Evolutionary conservation across 2,329 filamentous ascomycete species (phyloP).

Genomic region (Lecanoromycetidae sp.): DNA sequence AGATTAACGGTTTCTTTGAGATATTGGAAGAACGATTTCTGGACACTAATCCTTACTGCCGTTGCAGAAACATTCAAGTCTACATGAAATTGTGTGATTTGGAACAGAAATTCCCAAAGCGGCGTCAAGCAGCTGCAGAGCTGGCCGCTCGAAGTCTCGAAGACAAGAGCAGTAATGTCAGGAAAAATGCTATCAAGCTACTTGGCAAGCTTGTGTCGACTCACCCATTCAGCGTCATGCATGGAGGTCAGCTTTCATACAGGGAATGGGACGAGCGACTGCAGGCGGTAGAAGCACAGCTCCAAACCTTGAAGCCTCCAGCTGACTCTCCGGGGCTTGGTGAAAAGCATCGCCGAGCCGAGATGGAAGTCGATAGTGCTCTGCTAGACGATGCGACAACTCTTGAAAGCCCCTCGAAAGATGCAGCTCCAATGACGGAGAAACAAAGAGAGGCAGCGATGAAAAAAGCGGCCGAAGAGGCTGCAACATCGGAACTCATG

Average conservation of each 20-base stretch:
- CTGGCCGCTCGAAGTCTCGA: conserved; percentile 79
- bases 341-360: conserved; percentile 47
- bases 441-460: conserved; percentile 63
- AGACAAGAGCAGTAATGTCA: conserved; percentile 96
- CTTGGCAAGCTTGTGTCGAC: conserved; percentile 80
- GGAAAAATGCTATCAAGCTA: conserved; percentile 88
- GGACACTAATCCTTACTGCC: conserved; percentile 91
- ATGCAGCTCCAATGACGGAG: conserved; percentile 59
- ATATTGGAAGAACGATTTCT: conserved; percentile 92
- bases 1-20: conserved; percentile 94
- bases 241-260: conserved; percentile 71
- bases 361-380: conserved; percentile 60
- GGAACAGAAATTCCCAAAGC: conserved; percentile 91
- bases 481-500: conserved; percentile 77
- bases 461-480: conserved; percentile 72
- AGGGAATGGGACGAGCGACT: conserved; percentile 78
- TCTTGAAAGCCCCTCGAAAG: conserved; percentile 51
- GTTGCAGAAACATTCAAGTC: conserved; percentile 83
- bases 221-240: conserved; percentile 85
- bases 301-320: conserved; percentile 71
- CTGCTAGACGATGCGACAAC: conserved; percentile 84
- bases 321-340: conserved; percentile 60
- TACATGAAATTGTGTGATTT: conserved; percentile 84
- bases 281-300: conserved; percentile 68
- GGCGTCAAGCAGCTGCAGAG: conserved; percentile 75